Base-by-base conservation (phyloP, 768 basidiomycete genomes). In the Ephemerocybe angulata region DNA sequence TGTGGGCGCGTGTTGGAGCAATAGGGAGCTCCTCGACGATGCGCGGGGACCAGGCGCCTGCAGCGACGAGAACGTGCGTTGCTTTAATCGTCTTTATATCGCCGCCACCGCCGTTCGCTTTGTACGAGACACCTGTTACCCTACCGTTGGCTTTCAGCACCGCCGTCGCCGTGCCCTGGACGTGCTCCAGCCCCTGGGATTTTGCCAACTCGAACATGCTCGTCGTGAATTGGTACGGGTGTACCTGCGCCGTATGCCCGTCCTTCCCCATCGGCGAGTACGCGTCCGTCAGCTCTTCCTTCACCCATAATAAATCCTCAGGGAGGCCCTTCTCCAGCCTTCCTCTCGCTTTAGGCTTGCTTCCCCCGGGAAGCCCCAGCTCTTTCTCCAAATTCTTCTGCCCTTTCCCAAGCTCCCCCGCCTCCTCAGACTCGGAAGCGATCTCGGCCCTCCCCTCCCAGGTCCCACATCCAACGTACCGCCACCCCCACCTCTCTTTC, bases 21-120 rank as follows among this genome's bases (percentile, higher is more conserved):
- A 90, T 77, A 15, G 86, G 84, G 27, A 89, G 75, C 19, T 69
- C 58, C 8, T 79, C 73, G 29, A 87, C 50, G 54, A 95, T 65
- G 8, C 64, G 63, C 7, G 89, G 76, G 0, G 90, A 89, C 93
- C 93, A 97, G 15, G 90, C 88, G 24, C 93, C 93, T n/a, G 89
- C 89, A 37, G 85, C 80, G 48, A 97, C 67, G 37, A 96, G 73
- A 58, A 93, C 81, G 53, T 86, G 77, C 10, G 87, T 86, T 15
- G 87, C 86, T 0, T 76, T 67, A 17, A 87, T 62, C n/a, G 68
- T 68, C 54, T 65, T 66, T 5, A 57, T 60, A 24, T 63, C 58
- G 13, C 17, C n/a, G n/a, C n/a, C 28, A 48, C 59, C 55, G 15
- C 67, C 64, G 12, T 60, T 65, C 1, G 57, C 59, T 46, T 68